These are phyloP conservation scores for Suillus americanus DNA, from an alignment of 768 basidiomycete genomes.

Conservation along the genomic window DNA sequence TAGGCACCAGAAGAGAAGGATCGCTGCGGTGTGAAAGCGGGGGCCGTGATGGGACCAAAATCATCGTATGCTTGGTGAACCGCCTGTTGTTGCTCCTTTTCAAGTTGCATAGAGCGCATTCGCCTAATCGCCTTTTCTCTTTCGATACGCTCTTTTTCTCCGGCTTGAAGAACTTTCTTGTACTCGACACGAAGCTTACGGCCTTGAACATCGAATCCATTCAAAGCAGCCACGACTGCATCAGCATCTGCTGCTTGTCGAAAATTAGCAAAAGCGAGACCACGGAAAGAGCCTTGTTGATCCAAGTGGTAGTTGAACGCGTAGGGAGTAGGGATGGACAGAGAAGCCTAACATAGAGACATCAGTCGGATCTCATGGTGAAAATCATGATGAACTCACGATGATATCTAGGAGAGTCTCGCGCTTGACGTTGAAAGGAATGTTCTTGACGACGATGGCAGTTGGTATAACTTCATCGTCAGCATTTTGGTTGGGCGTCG, in stretches of 20 bases:
- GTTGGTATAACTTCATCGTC: constrained; percentile 98
- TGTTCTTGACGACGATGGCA: constrained; percentile 99
- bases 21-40: constrained; percentile 68
- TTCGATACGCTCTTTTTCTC: constrained; percentile 98
- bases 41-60: constrained; percentile 56
- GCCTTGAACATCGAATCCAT: constrained; percentile 94
- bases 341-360: constrained; percentile 60
- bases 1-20: constrained; percentile 69
- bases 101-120: constrained; percentile 96
- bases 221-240: constrained; percentile 92
- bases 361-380: not conserved
- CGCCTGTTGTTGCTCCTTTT: constrained; percentile 67
- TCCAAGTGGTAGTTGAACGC: constrained; percentile 99
- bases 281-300: constrained; percentile 94
- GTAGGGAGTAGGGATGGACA: constrained; percentile 94
- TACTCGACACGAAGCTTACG: constrained; percentile 98
- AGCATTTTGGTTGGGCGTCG: constrained; percentile 48
- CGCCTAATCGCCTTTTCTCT: constrained; percentile 96
- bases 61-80: constrained; percentile 66
- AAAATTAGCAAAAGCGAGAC: constrained; percentile 98
- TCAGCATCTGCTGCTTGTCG: constrained; percentile 89
- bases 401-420: constrained; percentile 97
- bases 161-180: constrained; percentile 98
- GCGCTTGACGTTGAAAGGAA: constrained; percentile 97
- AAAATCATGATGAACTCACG: constrained; percentile 51